Evolutionary conservation across 2,329 filamentous ascomycete species (phyloP), one percentile per base, ranked within the genome.

Genomic region (Fusarium cicatricum): DNA sequence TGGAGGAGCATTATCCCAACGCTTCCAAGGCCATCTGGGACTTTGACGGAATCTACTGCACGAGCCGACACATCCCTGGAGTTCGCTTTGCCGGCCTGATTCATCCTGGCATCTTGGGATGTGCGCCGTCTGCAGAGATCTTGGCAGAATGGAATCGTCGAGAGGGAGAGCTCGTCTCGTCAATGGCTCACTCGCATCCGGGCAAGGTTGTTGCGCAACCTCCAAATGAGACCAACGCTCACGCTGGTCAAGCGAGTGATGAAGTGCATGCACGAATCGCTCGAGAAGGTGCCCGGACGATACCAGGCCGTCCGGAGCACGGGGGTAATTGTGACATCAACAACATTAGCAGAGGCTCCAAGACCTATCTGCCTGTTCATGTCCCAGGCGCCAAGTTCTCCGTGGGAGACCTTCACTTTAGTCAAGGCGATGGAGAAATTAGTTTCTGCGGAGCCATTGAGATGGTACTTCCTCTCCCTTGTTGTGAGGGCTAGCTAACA

Each of bases 241-340:
- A 96, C 66, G 89, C 90, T 0, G 92, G 92, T 3, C 77, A 75
- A 8, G 89, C 88, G 0, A 76, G 78, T 0, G 82, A 76, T 0
- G 78, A 80, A 0, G 69, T 90, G 26, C 87, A 83, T 62, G 81
- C 82, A 33, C 91, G 86, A 70, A 83, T 97, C 17, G 91, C 85
- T 0, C 80, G 75, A 11, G 91, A 97, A 69, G 92, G 92, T 1
- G 93, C 93, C 1, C 78, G 93, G 32, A 97, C 93, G 0, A 89
- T 97, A 41, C 92, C 92, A 0, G 88, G 92, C 2, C 80, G 92
- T 0, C 91, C 92, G 0, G 92, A 96, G 68, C 90, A 96, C 66
- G 93, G 93, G 12, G 93, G 92, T 0, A 96, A 96, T 69, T 95
- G 91, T 71, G 92, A 97, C 65, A 95, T 96, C 74, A 96, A 96